Evolutionary conservation across 1,284 basidiomycete genomes (phyloP).

Genomic region (Irpex sp.): DNA sequence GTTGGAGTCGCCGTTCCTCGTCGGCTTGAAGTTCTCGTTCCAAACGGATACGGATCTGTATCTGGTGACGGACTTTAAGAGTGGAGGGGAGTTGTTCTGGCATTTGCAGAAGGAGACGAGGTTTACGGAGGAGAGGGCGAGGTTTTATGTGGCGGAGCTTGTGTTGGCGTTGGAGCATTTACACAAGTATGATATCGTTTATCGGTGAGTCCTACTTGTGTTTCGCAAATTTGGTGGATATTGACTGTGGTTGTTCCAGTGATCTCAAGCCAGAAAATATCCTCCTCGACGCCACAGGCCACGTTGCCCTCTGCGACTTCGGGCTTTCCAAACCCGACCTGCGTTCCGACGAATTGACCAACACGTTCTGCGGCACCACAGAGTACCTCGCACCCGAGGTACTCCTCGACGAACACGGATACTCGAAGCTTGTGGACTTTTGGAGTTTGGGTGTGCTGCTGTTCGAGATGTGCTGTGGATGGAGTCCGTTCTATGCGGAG

Average conservation of each 20-base stretch:
- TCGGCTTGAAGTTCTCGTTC: constrained; percentile 98
- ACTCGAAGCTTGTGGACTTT: constrained; percentile 98
- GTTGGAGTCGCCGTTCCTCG: constrained; percentile 93
- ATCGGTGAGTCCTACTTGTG: constrained; percentile 55
- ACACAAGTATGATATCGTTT: constrained; percentile 97
- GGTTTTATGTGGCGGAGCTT: constrained; percentile 95
- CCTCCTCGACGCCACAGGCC: constrained; percentile 92
- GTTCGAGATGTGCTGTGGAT: constrained; percentile 99
- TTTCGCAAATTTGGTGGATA: neutral
- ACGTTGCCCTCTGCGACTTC: constrained; percentile 96
- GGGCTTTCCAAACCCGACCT: constrained; percentile 96
- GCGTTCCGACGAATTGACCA: constrained; percentile 90
- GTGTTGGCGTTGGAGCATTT: constrained; percentile 92
- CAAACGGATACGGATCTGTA: constrained; percentile 96
- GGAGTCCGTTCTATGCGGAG: constrained; percentile 99
- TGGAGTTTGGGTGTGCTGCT: constrained; percentile 92
- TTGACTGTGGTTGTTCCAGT: constrained; percentile 28
- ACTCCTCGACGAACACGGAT: constrained; percentile 96
- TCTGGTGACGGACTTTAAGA: constrained; percentile 98
- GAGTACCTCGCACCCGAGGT: constrained; percentile 99
- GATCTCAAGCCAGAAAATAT: constrained; percentile 98
- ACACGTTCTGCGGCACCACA: constrained; percentile 96
- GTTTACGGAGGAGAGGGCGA: constrained; percentile 87
- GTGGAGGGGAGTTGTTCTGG: constrained; percentile 97
- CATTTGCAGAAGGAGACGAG: constrained; percentile 93